Percentiles rank a stretch among this genome's conserved stretches.
These are phyloP conservation scores for Cryptosporidium bovis DNA, from an alignment of 169 alveolate species.

Conservation along the genomic window DNA sequence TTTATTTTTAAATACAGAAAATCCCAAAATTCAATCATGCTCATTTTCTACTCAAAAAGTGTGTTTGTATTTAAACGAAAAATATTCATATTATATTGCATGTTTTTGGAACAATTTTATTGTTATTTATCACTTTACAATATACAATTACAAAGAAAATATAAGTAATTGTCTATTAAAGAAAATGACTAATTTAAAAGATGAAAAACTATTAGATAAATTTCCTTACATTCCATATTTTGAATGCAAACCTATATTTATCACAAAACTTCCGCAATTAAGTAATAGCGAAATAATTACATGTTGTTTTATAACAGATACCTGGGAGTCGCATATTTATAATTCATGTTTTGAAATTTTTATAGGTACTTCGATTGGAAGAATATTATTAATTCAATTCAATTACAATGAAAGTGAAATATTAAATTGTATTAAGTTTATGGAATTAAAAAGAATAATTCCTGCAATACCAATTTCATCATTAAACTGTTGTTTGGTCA, in stretches of 20 bases:
- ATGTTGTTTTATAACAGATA: conserved; percentile 31
- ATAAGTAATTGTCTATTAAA: neutral
- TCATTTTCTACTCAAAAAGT: conserved; percentile 19
- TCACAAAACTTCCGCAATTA: conserved; percentile 13
- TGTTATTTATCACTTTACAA: conserved; percentile 2
- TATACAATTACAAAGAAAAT: conserved; percentile 3
- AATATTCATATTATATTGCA: neutral
- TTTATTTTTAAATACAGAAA: conserved; percentile 29
- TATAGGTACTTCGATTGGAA: conserved; percentile 56
- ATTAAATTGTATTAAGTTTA: conserved; percentile 12
- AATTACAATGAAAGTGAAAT: neutral
- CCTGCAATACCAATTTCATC: conserved; percentile 52
- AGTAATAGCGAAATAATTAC: conserved; percentile 28
- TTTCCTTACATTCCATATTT: conserved; percentile 23
- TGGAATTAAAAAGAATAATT: neutral
- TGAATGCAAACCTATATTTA: conserved; percentile 7
- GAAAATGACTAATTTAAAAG: neutral
- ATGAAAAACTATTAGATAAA: neutral
- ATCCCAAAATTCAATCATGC: conserved; percentile 11
- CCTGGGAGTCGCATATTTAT: neutral
- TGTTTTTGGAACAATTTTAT: conserved; percentile 46
- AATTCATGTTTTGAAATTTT: conserved; percentile 14
- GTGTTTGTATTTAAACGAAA: neutral
- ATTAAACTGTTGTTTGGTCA: neutral
- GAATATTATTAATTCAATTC: conserved; percentile 13